Evolutionary conservation across 2,329 filamentous ascomycete genomes (phyloP), one percentile per base, ranked within the genome.

Genomic region (Pestalotiopsis sp.): DNA sequence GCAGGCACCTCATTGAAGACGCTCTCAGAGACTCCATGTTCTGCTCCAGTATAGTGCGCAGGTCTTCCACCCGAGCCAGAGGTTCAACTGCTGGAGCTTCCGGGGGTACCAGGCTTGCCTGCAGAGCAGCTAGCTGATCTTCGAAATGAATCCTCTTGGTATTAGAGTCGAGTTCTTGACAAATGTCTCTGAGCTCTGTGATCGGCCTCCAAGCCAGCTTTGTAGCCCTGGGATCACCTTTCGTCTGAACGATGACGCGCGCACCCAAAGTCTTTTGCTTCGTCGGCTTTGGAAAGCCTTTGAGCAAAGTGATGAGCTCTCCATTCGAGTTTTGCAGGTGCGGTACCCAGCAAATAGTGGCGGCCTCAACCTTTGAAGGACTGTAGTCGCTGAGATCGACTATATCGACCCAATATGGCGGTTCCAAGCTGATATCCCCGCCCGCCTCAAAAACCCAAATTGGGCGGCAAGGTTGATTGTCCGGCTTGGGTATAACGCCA

Each of bases 321-420:
- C 71, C 71, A 56, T 73, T 68, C 2, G 70, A 27, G 1, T 70
- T 70, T 68, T 72, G 60, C 14, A 68, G 64, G 36, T 68, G 69
- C 14, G 76, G 75, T 6, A 77, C 71, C 76, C 76, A 78, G 68
- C 74, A 77, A 27, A 78, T 69, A 1, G 66, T 61, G 1, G 68
- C 13, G 27, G 74, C 72, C 7, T 72, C 27, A 13, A 68, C 67
- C 1, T 58, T 64, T 2, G 57, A 68, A 12, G 25, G 59, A 36
- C 17, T 14, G 14, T 39, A 62, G 11, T 62, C 25, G 20, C 23
- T 41, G 27, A 62, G 31, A 27, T 41, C 59, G 12, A 76, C 69
- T n/a, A 74, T 66, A 49, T 67, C 57, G 4, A 73, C 66, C 17
- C 31, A 56, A 58, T 59, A 68, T 9, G 67, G 67, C 27, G 20